Evolutionary conservation across 1,284 basidiomycete genomes (phyloP).

Genomic region (Ustilago hordei): DNA sequence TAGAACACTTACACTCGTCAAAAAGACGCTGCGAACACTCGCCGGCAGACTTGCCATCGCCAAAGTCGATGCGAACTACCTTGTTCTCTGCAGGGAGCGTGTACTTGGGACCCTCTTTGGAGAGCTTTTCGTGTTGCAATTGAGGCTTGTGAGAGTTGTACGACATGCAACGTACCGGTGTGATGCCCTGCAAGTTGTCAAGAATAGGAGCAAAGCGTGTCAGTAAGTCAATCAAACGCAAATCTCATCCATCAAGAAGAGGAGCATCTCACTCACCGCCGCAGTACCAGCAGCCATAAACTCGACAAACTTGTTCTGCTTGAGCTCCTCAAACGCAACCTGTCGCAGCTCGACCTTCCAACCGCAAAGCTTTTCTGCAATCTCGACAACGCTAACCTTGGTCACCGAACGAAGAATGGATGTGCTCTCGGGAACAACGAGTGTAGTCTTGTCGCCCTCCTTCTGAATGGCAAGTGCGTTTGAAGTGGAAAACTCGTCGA

Average conservation of each 20-base stretch:
- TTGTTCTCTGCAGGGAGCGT: constrained; percentile 50
- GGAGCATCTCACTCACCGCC: constrained; percentile 18
- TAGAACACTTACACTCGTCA: constrained; percentile 46
- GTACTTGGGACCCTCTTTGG: constrained; percentile 49
- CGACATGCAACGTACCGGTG: constrained; percentile 68
- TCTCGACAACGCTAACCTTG: constrained; percentile 58
- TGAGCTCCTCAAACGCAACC: constrained; percentile 63
- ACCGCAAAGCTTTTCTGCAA: constrained; percentile 65
- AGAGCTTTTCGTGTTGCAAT: constrained; percentile 40
- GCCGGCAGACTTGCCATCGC: constrained; percentile 68
- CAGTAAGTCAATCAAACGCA: neutral
- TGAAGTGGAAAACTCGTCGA: constrained; percentile 70
- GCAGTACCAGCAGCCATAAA: constrained; percentile 67
- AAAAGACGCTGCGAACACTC: constrained; percentile 47
- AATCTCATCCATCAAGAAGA: neutral
- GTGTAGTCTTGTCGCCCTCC: constrained; percentile 33
- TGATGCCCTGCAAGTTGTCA: constrained; percentile 49
- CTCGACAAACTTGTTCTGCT: constrained; percentile 54
- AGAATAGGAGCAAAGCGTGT: neutral
- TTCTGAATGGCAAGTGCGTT: constrained; percentile 67
- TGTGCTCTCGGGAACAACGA: constrained; percentile 56
- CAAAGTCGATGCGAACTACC: constrained; percentile 65
- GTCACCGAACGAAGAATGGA: constrained; percentile 57
- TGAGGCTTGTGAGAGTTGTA: constrained; percentile 63
- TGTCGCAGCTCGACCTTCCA: constrained; percentile 68